Percentiles rank a stretch among this genome's conserved stretches.
Evolutionary conservation across 345 rosid species (phyloP).

Genomic region (Cochlearia excelsa): DNA sequence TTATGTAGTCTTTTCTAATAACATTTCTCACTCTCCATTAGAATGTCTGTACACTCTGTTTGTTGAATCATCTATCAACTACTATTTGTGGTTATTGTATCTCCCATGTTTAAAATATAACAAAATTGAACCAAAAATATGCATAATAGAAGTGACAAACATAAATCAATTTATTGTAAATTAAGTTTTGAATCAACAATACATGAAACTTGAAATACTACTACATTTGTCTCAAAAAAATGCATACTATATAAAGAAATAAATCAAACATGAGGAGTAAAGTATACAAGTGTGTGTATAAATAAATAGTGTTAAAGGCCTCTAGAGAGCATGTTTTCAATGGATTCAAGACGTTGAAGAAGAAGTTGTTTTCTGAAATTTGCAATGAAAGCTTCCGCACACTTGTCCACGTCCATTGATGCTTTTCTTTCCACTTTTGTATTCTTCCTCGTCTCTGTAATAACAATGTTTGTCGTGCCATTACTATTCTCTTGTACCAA

Average conservation of each 20-base stretch:
- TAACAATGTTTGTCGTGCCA: slow-evolving; percentile 18
- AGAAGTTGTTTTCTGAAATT: slow-evolving; percentile 63
- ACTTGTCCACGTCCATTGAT: slow-evolving; percentile 60
- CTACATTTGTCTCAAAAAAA: too few species aligned
- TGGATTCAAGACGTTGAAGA: slow-evolving; percentile 75
- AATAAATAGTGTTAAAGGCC: too few species aligned
- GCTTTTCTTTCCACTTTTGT: slow-evolving; percentile 49
- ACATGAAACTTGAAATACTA: too few species aligned
- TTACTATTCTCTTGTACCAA: slow-evolving; percentile 10
- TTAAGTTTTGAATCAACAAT: too few species aligned
- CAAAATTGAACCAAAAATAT: too few species aligned
- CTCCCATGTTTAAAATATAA: too few species aligned
- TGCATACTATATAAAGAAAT: too few species aligned
- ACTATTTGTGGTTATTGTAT: neutral
- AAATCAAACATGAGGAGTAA: too few species aligned
- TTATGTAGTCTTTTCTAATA: neutral
- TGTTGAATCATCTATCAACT: slow-evolving; percentile 14
- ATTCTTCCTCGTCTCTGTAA: slow-evolving; percentile 23
- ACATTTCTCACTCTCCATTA: neutral
- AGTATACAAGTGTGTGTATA: too few species aligned
- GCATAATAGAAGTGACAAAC: too few species aligned
- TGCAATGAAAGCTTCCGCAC: slow-evolving; percentile 76
- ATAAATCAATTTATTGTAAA: too few species aligned
- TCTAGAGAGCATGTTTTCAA: slow-evolving; percentile 51
- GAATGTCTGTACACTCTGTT: neutral